phyloP scores from a whole-genome alignment of 352 stramenopile genomes.

The Phytophthora podocarpi region DNA sequence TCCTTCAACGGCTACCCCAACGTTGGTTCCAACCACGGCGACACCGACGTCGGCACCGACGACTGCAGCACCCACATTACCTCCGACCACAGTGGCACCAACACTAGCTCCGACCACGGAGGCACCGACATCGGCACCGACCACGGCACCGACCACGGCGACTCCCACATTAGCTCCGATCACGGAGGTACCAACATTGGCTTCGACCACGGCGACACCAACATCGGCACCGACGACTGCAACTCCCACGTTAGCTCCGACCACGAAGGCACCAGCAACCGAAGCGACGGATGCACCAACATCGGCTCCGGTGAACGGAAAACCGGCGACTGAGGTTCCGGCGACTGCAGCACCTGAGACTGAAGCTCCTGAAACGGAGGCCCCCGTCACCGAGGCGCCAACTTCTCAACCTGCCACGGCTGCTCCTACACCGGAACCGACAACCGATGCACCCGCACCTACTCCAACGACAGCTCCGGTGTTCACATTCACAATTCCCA shows the following conservation, averaged over 20 bases:
- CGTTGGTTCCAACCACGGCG: too few relatives aligned
- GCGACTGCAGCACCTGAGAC: background rate
- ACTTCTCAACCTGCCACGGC: conserved; percentile 2
- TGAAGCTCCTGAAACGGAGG: background rate
- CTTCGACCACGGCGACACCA: too few relatives aligned
- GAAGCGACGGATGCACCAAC: conserved; percentile 8
- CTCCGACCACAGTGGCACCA: too few relatives aligned
- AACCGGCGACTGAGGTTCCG: background rate
- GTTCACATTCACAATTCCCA: conserved; percentile 8
- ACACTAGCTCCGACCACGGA: too few relatives aligned
- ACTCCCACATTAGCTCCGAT: conserved; percentile 2
- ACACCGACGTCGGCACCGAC: background rate
- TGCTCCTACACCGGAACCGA: conserved; percentile 10
- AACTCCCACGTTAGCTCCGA: too few relatives aligned
- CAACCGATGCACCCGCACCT: conserved; percentile 8
- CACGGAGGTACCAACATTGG: background rate
- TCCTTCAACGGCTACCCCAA: background rate
- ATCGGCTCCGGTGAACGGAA: background rate
- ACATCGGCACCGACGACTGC: too few relatives aligned
- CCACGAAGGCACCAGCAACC: too few relatives aligned
- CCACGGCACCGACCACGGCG: background rate
- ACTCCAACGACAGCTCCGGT: conserved; percentile 4
- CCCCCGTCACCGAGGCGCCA: too few relatives aligned
- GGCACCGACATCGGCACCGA: too few relatives aligned
- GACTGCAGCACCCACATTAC: conserved; percentile 9